Evolutionary conservation across 805 yeast genomes (phyloP), one percentile per base, ranked within the genome.

Genomic region (Schwanniomyces sp.): DNA sequence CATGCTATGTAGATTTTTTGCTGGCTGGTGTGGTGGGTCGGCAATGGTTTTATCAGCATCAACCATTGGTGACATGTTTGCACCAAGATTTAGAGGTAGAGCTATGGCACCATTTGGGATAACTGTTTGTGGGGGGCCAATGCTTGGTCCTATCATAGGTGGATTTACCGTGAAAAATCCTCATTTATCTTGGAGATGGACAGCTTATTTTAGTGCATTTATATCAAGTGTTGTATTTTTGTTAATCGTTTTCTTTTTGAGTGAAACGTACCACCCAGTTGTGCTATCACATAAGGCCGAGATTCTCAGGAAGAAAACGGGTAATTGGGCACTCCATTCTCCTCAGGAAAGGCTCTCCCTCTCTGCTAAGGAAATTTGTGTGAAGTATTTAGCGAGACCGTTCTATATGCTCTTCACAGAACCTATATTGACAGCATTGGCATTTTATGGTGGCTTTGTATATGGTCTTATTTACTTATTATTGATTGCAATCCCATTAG

Each of bases 11-110:
- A 78, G 96, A 53, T 88, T 86, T 61, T 82, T 88, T 61, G 83
- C 84, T 30, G 94, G 95, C 45, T 75, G 82, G 57, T 66, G 84
- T 46, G 95, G 94, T 55, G 89, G 92, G 21, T 89, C 91, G 30
- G 89, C 92, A 0, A 63, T 88, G 60, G 91, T 87, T 24, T 87
- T 86, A 36, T 47, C 91, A 9, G 94, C 94, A 26, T 95, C 94
- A 42, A 78, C 86, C 0, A 84, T 88, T 68, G 86, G 91, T 6
- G 96, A 89, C 62, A 74, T 88, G 76, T 88, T 81, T 62, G 79
- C 77, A 53, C 80, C 81, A 50, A 61, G 61, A 17, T 58, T 72
- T 24, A 79, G 96, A 66, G 96, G 96, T 54, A 78, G 75, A 43
- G 91, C 94, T n/a, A 72, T 88, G 57, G 73, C 82, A 12, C 50